Evolutionary conservation across 176 grass and related monocot species (phyloP).

Genomic region (Stipa capillata): DNA sequence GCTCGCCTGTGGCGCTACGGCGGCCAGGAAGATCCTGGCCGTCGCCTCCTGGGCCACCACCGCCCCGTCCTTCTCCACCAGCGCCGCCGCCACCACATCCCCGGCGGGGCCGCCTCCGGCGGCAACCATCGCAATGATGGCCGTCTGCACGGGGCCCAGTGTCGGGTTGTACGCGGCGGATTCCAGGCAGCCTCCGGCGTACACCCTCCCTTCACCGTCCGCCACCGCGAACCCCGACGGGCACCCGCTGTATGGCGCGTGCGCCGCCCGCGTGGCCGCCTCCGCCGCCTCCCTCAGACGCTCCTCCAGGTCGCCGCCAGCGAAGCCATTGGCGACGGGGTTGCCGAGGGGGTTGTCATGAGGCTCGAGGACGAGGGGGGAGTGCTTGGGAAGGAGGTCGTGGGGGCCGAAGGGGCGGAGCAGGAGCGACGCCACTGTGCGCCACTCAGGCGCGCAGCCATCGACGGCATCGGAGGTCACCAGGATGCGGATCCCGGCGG

Average conservation of each 20-base stretch:
- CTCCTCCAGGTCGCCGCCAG: background rate
- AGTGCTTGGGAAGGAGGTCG: conserved; percentile 60
- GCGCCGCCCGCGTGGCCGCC: conserved; percentile 55
- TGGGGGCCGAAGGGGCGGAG: conserved; percentile 65
- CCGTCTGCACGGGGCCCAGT: conserved; percentile 79
- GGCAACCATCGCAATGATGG: conserved; percentile 61
- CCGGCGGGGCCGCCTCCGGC: conserved; percentile 15
- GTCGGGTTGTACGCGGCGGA: conserved; percentile 92
- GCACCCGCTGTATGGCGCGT: conserved; percentile 79
- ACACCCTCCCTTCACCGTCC: conserved; percentile 51
- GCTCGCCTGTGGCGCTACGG: conserved; percentile 57
- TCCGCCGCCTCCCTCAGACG: conserved; percentile 47
- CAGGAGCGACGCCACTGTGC: conserved; percentile 65
- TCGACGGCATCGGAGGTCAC: conserved; percentile 58
- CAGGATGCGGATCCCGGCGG: conserved; percentile 61
- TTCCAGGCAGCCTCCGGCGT: conserved; percentile 62
- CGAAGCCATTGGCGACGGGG: conserved; percentile 24
- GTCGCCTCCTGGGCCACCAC: conserved; percentile 67
- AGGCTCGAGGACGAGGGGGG: conserved; percentile 65
- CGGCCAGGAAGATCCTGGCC: conserved; percentile 67
- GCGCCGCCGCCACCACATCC: conserved; percentile 54
- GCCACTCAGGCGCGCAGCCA: conserved; percentile 42
- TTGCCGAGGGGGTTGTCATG: conserved; percentile 57
- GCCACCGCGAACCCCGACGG: conserved; percentile 79
- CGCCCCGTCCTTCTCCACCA: conserved; percentile 66